Evolutionary conservation across 2,329 filamentous ascomycete species (phyloP).

Genomic region (Microcyclosporella mali): DNA sequence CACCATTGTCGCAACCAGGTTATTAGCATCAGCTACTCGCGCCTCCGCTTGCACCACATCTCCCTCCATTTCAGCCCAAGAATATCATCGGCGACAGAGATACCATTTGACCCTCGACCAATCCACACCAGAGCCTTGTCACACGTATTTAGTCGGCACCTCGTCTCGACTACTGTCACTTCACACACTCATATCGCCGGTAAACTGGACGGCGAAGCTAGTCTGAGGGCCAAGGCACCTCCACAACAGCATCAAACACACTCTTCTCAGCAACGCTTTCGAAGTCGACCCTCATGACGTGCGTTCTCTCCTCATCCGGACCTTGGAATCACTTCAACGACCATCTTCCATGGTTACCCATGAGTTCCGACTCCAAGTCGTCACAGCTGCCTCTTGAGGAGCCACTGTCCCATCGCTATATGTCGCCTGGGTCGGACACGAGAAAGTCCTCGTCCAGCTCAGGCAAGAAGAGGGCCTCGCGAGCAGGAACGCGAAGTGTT

Average conservation of each 20-base stretch:
- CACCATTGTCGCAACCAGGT: conserved; percentile 14
- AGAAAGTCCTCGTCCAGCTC: conserved; percentile 23
- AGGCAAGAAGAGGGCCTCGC: conserved; percentile 45
- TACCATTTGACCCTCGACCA: not conserved
- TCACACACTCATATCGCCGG: conserved; percentile 8
- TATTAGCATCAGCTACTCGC: conserved; percentile 22
- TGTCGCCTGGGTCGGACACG: conserved; percentile 27
- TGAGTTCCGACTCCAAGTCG: conserved; percentile 24
- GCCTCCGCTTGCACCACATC: conserved; percentile 5
- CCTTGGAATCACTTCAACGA: conserved; percentile 27
- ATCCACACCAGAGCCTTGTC: too few species aligned
- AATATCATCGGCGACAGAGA: conserved; percentile 4
- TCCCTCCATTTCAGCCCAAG: not conserved
- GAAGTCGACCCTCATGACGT: conserved; percentile 25
- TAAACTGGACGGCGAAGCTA: conserved; percentile 18
- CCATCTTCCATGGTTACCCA: conserved; percentile 27
- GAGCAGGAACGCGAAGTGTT: conserved; percentile 53
- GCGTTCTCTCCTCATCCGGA: conserved; percentile 24
- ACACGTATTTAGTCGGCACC: too few species aligned
- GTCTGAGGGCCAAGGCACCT: not conserved
- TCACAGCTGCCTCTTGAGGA: conserved; percentile 20
- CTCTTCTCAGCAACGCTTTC: conserved; percentile 3
- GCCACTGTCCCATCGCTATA: conserved; percentile 23
- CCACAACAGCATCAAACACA: conserved; percentile 5
- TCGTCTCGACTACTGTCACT: too few species aligned